These are phyloP conservation scores for Fragosphaeria purpurea DNA, from an alignment of 2,329 filamentous ascomycete genomes.

Conservation along the genomic window DNA sequence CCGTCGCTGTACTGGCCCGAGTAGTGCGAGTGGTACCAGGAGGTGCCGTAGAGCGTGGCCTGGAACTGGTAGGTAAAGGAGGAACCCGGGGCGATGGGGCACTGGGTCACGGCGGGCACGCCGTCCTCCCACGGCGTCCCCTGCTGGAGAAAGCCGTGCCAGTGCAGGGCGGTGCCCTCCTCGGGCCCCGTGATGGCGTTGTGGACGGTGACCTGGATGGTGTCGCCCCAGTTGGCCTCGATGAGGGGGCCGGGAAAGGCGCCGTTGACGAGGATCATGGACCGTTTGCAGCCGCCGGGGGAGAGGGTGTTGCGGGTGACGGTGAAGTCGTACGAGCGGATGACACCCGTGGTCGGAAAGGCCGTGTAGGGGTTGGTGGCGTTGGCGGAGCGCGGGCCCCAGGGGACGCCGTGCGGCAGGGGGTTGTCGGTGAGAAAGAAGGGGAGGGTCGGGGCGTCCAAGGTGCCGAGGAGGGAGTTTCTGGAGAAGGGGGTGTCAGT, in stretches of 20 bases:
- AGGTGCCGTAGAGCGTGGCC: conserved; percentile 43
- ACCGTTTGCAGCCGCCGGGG: conserved; percentile 46
- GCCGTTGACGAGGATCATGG: conserved; percentile 52
- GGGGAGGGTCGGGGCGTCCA: too few relatives aligned
- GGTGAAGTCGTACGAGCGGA: conserved; percentile 43
- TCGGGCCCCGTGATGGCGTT: conserved; percentile 50
- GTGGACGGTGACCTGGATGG: conserved; percentile 31
- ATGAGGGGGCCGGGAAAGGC: conserved; percentile 59
- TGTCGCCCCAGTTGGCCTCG: conserved; percentile 53
- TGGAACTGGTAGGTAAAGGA: conserved; percentile 43
- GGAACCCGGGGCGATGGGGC: conserved; percentile 53
- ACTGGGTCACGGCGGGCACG: conserved; percentile 46
- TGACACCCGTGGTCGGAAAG: conserved; percentile 43
- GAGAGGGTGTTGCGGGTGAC: conserved; percentile 39
- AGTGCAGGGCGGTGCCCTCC: conserved; percentile 43
- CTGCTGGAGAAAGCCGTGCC: conserved; percentile 43
- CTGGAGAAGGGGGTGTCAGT: too few relatives aligned
- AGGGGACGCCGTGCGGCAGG: conserved; percentile 1
- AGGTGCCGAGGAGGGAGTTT: too few relatives aligned
- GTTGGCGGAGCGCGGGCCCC: conserved; percentile 13
- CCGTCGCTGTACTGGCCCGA: conserved; percentile 51
- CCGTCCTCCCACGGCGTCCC: conserved; percentile 43
- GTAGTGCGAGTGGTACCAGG: conserved; percentile 54
- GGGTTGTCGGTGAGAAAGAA: not conserved
- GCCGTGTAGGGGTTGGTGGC: conserved; percentile 17